Conservation (phyloP, 176 grass and related monocot genomes). For the Lolium multiflorum region DNA sequence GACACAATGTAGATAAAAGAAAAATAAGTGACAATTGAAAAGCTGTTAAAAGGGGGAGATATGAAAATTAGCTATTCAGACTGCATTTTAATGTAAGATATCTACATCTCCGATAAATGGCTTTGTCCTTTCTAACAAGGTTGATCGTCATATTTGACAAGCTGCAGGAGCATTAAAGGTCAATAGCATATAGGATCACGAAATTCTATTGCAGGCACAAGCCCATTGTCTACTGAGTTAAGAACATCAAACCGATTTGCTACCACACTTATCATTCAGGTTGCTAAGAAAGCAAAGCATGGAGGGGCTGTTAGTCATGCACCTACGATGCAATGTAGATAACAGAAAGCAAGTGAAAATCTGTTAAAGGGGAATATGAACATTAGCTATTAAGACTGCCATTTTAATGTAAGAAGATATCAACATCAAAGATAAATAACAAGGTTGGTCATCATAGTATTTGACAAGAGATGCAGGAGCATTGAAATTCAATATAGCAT, state of each 20-base stretch:
- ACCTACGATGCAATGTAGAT: conserved; percentile 14
- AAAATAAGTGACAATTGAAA: background rate
- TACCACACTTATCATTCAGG: conserved; percentile 6
- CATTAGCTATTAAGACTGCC: background rate
- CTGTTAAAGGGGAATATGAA: conserved; percentile 12
- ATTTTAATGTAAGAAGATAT: conserved; percentile 27
- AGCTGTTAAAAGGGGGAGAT: background rate
- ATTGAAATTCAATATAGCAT: background rate
- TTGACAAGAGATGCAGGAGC: background rate
- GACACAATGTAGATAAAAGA: conserved; percentile 25
- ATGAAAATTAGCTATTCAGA: background rate
- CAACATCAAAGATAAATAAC: background rate
- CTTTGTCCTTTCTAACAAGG: conserved; percentile 13
- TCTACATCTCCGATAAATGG: background rate
- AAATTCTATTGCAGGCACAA: conserved; percentile 3
- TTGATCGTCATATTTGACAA: background rate
- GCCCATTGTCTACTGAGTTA: background rate
- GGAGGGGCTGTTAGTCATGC: conserved; percentile 16
- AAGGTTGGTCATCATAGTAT: background rate
- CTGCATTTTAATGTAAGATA: conserved; percentile 16
- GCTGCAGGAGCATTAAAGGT: background rate
- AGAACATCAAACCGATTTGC: background rate
- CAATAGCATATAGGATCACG: conserved; percentile 24
- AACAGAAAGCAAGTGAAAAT: conserved; percentile 14
- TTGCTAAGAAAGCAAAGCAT: conserved; percentile 27